Base-by-base conservation (phyloP, 2,329 filamentous ascomycete species). In the Verticillium zaregamsianum region DNA sequence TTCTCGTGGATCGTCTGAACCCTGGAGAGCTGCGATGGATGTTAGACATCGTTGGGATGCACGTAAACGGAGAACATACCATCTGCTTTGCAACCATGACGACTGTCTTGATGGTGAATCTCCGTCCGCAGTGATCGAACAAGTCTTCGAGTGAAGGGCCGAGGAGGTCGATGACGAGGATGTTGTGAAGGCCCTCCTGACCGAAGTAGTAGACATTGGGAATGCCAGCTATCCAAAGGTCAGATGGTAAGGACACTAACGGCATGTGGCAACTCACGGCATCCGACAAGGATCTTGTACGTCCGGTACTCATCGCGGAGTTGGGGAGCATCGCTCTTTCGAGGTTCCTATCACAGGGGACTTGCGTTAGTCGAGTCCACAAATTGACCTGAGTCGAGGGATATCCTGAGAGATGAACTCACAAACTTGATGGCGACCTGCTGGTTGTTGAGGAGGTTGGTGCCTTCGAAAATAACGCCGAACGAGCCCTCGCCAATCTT, bases 121-220 rank as follows among this genome's bases (percentile, higher is more conserved):
- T 89, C 70, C 94, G 86, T 73, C 95, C 95, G 81, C 94, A 99
- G 78, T 96, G 93, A 74, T 99, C 94, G 74, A 99, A 99, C 23
- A 99, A 86, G 73, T 99, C 94, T 76, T 99, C 94, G 64, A 99
- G 84, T 66, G 93, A 97, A 59, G 94, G 94, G 17, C 94, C 94
- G 31, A 99, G 88, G 52, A 99, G 84, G 79, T 99, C 94, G 72
- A 98, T 98, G 69, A 99, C 94, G 58, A 99, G 89, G 69, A 98
- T 98, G 80, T 99, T 98, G 83, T 99, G 95, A 33, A 98, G 89
- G 70, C 94, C 95, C 79, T 98, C 94, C 75, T 99, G 95, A 65
- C 95, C 95, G 70, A 98, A 99, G 80, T 98, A 99, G 82, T 98
- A 98, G 72, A 99, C 95, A 86, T 98, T 98, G 72, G 95, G 95